Conservation (phyloP, 1,284 basidiomycete species). For the Moniliella sp. region DNA sequence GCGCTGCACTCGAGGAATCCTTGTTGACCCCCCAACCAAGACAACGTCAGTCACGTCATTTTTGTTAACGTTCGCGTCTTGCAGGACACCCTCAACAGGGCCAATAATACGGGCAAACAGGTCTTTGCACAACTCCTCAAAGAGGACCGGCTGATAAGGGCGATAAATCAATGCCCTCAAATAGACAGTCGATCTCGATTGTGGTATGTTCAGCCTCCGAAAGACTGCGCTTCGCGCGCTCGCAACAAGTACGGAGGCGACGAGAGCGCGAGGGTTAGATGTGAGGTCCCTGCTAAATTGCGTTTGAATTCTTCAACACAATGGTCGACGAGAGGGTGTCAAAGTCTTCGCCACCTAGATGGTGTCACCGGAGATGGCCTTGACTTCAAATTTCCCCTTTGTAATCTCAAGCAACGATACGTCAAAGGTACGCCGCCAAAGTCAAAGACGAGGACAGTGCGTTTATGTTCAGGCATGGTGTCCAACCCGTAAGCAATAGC, state of each 20-base stretch:
- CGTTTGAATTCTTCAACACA: constrained; percentile 51
- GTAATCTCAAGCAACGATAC: constrained; percentile 46
- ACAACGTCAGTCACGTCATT: constrained; percentile 98
- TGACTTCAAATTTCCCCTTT: constrained; percentile 46
- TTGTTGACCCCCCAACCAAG: constrained; percentile 98
- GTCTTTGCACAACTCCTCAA: constrained; percentile 90
- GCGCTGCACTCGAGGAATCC: constrained; percentile 96
- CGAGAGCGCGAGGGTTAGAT: constrained; percentile 83
- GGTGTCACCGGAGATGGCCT: constrained; percentile 44
- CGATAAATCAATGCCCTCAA: constrained; percentile 46
- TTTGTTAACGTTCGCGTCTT: constrained; percentile 89
- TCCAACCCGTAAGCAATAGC: constrained; percentile 42
- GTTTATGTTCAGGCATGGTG: constrained; percentile 41
- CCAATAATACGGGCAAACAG: constrained; percentile 92
- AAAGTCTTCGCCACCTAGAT: constrained; percentile 71
- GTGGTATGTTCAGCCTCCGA: constrained; percentile 94
- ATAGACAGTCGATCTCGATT: constrained; percentile 94
- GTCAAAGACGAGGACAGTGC: constrained; percentile 98
- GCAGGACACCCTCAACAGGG: constrained; percentile 93
- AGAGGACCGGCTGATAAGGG: constrained; percentile 49
- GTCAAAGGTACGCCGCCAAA: constrained; percentile 71
- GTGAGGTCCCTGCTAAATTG: constrained; percentile 66
- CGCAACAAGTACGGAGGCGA: constrained; percentile 82
- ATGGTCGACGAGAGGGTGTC: constrained; percentile 88
- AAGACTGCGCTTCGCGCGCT: constrained; percentile 95